Base-by-base conservation (phyloP, 768 basidiomycete species). In the Tricholoma flavovirens region DNA sequence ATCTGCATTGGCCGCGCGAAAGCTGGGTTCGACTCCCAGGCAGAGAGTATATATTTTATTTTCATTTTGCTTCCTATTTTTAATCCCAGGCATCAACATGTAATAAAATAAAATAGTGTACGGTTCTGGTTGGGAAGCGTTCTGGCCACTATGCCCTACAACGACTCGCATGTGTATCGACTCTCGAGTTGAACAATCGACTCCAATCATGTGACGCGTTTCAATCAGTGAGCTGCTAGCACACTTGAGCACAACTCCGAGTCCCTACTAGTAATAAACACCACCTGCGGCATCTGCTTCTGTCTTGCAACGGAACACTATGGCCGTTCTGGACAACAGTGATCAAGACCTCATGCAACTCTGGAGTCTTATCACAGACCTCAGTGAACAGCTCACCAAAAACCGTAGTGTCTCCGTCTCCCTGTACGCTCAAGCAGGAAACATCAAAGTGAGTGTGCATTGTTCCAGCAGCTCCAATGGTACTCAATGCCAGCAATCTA, bases 381-480 rank as follows among this genome's bases (percentile, higher is more conserved):
- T 97, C 36, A 83, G 88, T 36, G 88, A 90, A 59, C 89, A 94
- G 69, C 78, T 97, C 56, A 84, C 80, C 55, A 85, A 84, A 62
- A 97, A 96, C 69, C 79, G 89, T 22, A 78, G 79, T 29, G 68
- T 87, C 56, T 86, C 92, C 3, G 82, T 84, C 21, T 75, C 81
- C 32, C 75, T 98, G 36, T 89, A 93, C 67, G 71, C 79, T 0
- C 81, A 91, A 59, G 82, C 89, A 0, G 84, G 82, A 32, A 83
- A 84, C 52, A 81, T 93, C 62, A 97, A 96, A 81, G 93, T 91
- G 45, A 26, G 76, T 69, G 10, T 29, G 10, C n/a, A 42, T 46
- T 51, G n/a, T n/a, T 51, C 26, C 5, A 15, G 36, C 40, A 42
- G 17, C 22, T 33, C 22, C 33, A 30, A 48, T 0, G 17, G 17